Evolutionary conservation across 306 rosid species (phyloP), one percentile per base, ranked within the genome.

Genomic region (Cyclanthera cordifolia): DNA sequence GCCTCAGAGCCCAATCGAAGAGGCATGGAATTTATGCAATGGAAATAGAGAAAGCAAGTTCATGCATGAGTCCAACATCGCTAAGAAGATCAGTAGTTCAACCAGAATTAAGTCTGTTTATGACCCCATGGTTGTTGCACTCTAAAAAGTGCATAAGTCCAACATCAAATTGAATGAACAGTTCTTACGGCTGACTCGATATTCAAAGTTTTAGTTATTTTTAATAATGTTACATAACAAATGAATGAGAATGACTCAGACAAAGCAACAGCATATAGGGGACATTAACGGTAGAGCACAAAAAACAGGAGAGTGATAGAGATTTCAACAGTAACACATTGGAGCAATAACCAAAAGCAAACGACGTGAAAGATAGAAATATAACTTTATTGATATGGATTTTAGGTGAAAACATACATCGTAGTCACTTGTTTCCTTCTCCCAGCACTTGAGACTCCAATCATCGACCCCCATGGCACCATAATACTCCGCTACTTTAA

Each of bases 401-500:
- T 56, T 37, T 61, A 16, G 37, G 73, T 6, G 17, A 70, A 67
- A 75, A 54, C 87, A 76, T 76, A 89, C 98, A 80, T 92, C 89
- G 71, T 83, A 83, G 66, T 70, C 77, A 37, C 67, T 77, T 19
- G 78, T 76, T 73, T 87, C 90, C 80, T 80, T 77, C 76, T 89
- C 89, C 98, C 98, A 92, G 68, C 76, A 37, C 68, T 84, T 59
- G 45, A 73, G 30, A 78, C 69, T 65, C 98, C 98, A 92, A 3
- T 80, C 69, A 74, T 87, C 98, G 25, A 92, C 95, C 51, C 98
- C 89, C 78, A 82, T 87, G 30, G 86, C 88, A 53, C 98, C 98
- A 75, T 67, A 86, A 67, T 84, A 92, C 67, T 89, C 88, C 60
- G 77, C 93, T 27, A 92, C 95, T 73, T 79, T 72, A 73, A 83